Evolutionary conservation across 2,329 filamentous ascomycete species (phyloP), one percentile per base, ranked within the genome.

Genomic region (Stachybotrys chartarum): DNA sequence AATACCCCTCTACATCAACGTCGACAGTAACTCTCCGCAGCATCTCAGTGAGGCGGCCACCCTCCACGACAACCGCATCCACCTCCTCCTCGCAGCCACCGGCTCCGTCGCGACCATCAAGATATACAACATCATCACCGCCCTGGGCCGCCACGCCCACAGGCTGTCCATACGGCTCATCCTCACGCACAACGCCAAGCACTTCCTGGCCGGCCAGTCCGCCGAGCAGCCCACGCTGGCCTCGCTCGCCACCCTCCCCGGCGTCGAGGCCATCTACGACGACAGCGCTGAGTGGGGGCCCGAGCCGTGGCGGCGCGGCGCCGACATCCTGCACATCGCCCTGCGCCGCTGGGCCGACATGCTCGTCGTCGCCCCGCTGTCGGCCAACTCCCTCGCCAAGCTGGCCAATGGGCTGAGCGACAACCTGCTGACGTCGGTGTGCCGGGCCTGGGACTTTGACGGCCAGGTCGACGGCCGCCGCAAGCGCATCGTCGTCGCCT

Each of bases 251-350:
- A 63, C 71, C 3, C 71, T 90, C 6, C 82, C 85, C 3, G 86
- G 88, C 60, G 88, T 97, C 7, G 91, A 95, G 48, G 89, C 79
- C 18, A 79, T 97, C 51, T 92, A 96, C 71, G 76, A 80, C 8
- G 91, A 97, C 66, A 82, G 83, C n/a, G 89, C 92, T 60, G 94
- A 97, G 71, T 97, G 92, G 91, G 45, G 45, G 45, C 75, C 71
- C 1, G 72, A 77, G 12, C 84, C 89, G 0, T 97, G 93, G 93
- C 81, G 78, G 24, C 80, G 92, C 3, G 90, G 88, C 4, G 82
- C 82, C n/a, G 78, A 79, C 3, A 96, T 99, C 50, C 73, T 97
- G 55, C 94, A 99, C 67, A 97, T 99, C 62, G 90, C 96, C 70
- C 75, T 97, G 54, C 78, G 92, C 32, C 79, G 88, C 39, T 81